These are phyloP conservation scores for Diophrys appendiculata DNA, from an alignment of 73 alveolate genomes.

Conservation along the genomic window DNA sequence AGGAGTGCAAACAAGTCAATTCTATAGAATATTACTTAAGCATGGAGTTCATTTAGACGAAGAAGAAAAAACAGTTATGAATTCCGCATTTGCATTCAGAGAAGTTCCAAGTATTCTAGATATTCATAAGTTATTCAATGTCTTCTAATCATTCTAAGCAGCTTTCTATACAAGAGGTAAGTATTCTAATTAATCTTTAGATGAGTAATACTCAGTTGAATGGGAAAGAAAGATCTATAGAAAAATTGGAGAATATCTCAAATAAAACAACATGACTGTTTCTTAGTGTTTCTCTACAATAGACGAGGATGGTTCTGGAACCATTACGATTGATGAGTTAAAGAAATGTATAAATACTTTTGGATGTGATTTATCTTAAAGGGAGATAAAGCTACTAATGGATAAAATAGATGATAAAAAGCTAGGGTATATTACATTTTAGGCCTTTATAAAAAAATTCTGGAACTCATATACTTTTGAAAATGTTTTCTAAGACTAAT, in stretches of 20 bases:
- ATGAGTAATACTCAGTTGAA: conserved; percentile 40
- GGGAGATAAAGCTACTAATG: conserved; percentile 37
- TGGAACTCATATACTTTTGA: conserved; percentile 57
- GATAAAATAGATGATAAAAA: conserved; percentile 31
- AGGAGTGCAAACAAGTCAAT: not conserved
- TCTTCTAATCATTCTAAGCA: conserved; percentile 36
- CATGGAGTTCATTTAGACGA: conserved; percentile 50
- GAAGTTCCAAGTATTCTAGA: conserved; percentile 31
- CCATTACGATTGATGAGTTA: conserved; percentile 47
- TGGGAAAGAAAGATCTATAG: conserved; percentile 53
- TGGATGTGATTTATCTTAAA: too few species aligned
- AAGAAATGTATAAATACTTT: too few species aligned
- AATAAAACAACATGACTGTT: not conserved
- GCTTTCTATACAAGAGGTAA: conserved; percentile 26
- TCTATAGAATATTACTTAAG: conserved; percentile 3
- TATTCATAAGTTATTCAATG: conserved; percentile 37
- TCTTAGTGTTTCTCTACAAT: conserved; percentile 31
- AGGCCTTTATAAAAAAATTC: conserved; percentile 36
- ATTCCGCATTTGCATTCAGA: conserved; percentile 26
- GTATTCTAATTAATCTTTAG: conserved; percentile 5
- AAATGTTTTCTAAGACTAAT: conserved; percentile 7
- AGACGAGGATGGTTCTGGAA: conserved; percentile 43
- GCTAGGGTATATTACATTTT: conserved; percentile 32
- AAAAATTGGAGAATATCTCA: conserved; percentile 50
- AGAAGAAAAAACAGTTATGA: conserved; percentile 51